Evolutionary conservation across 352 stramenopile genomes (phyloP), one percentile per base, ranked within the genome.

Genomic region (Blastocystis hominis): DNA sequence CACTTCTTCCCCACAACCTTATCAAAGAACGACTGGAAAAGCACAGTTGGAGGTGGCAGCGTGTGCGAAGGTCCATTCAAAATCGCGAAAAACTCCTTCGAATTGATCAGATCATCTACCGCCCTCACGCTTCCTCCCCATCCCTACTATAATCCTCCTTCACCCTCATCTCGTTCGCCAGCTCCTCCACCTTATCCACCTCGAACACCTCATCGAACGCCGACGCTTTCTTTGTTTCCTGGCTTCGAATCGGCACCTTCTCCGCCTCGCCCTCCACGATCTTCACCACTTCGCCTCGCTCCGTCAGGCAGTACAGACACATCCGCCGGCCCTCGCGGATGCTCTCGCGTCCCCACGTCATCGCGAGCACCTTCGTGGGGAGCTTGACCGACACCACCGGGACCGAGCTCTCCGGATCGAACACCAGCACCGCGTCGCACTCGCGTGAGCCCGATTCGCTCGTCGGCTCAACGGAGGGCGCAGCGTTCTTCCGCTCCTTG

Each of bases 21-120:
- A 47, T 80, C 70, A 38, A 80, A 66, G 70, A 80, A 80, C 40
- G 70, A 80, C 70, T 80, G 68, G 68, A 78, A 61, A 10, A 78
- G n/a, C 6, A 78, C n/a, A 15, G 68, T 55, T 20, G 40, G 38
- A 15, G 68, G 68, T 34, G 68, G 68, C 3, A 78, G 50, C 47
- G 42, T 78, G 36, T 78, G 68, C 7, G 68, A 55, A 15, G 68
- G 68, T 61, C 68, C 68, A 56, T 78, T 78, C 15, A 78, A 42
- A 7, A 78, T 78, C 7, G 68, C 9, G 38, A 55, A 78, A 24
- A 78, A 78, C 10, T 78, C 68, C 68, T 78, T 78, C 50, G 68
- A 56, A 10, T 78, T 56, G 36, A 78, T 17, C 68, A 78, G 68
- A 38, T 78, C 68, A 10, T 61, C 68, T 78, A 61, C 47, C 10